Evolutionary conservation across 305 asterid genomes (phyloP).

Genomic region (Solanum aculeatissimum): DNA sequence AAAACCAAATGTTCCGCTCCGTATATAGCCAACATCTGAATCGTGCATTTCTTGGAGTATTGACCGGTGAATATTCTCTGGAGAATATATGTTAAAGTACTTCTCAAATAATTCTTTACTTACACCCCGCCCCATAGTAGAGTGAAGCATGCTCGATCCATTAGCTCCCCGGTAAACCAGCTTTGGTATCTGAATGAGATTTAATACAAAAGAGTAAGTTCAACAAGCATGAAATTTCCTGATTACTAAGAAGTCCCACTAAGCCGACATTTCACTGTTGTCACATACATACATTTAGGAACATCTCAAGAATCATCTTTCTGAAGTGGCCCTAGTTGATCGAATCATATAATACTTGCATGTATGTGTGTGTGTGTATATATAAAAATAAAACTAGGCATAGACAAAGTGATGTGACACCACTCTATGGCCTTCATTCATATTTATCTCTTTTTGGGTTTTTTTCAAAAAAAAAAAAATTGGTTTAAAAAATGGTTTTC

Average conservation of each 20-base stretch:
- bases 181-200: conserved; percentile 64
- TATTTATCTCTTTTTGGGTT: not conserved
- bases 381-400: too few species aligned
- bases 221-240: not conserved
- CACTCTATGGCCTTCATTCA: not conserved
- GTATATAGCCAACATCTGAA: conserved; percentile 18
- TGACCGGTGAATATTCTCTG: conserved; percentile 58
- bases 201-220: conserved; percentile 3
- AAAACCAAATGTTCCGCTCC: conserved; percentile 68
- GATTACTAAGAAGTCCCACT: not conserved
- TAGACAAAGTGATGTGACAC: not conserved
- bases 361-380: too few species aligned
- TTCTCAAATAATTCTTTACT: conserved; percentile 35
- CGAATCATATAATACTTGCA: not conserved
- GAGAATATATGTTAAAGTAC: conserved; percentile 69
- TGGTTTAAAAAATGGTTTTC: not conserved
- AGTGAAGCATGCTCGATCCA: conserved; percentile 19
- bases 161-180: conserved; percentile 57
- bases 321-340: not conserved
- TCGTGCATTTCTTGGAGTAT: conserved; percentile 21
- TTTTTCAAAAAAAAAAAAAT: not conserved
- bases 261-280: not conserved
- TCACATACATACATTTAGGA: not conserved
- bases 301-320: not conserved
- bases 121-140: conserved; percentile 24